Conservation (phyloP, 163 green algal genomes). For the Smithsoniella earleae region DNA sequence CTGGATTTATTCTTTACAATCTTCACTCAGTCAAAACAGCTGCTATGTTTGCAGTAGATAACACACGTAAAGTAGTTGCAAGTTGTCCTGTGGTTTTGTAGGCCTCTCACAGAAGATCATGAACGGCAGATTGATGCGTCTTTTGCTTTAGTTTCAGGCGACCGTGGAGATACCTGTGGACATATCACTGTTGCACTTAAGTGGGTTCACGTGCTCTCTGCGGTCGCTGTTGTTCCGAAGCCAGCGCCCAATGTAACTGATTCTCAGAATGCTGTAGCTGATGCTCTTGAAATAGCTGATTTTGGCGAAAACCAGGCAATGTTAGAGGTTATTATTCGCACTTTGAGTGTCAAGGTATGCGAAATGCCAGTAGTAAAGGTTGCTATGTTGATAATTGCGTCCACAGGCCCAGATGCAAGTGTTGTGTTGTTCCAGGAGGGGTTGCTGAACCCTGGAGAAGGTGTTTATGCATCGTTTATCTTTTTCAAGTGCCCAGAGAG, state of each 20-base stretch:
- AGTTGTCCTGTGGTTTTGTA: neutral
- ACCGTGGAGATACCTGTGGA: neutral
- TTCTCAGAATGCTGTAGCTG: too few relatives aligned
- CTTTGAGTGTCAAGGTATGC: too few relatives aligned
- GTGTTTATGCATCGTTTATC: neutral
- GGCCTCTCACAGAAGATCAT: slow-evolving; percentile 10
- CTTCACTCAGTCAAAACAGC: too few relatives aligned
- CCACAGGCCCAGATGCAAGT: too few relatives aligned
- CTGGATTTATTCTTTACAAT: neutral
- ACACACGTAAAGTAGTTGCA: neutral
- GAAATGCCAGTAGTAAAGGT: too few relatives aligned
- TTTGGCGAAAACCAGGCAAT: too few relatives aligned
- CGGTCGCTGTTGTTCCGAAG: too few relatives aligned
- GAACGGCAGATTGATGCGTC: neutral
- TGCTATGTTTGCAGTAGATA: too few relatives aligned
- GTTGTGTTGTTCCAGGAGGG: neutral
- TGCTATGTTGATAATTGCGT: too few relatives aligned
- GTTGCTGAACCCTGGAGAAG: neutral
- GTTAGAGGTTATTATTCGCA: too few relatives aligned
- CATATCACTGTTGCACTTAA: neutral
- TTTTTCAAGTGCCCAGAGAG: slow-evolving; percentile 9
- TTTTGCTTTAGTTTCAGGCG: neutral
- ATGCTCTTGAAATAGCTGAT: too few relatives aligned
- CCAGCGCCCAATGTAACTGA: too few relatives aligned
- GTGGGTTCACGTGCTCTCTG: slow-evolving; percentile 8